These are phyloP conservation scores for Vigna angularis DNA, from an alignment of 306 rosid genomes.

Conservation along the genomic window DNA sequence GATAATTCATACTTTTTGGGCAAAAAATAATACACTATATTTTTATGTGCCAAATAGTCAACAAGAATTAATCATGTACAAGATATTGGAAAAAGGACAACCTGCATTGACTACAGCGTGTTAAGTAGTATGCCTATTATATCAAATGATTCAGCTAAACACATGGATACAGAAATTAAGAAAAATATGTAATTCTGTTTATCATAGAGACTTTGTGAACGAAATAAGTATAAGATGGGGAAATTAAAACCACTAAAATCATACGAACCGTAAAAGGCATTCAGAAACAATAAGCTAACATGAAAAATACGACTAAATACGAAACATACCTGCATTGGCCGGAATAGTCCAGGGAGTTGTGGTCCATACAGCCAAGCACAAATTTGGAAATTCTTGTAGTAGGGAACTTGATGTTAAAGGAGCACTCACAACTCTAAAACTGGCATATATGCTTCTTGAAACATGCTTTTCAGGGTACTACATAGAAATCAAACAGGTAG, in stretches of 20 bases:
- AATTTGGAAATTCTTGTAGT: slow-evolving; percentile 76
- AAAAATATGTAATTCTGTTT: slow-evolving; percentile 30
- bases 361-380: slow-evolving; percentile 94
- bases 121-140: slow-evolving; percentile 32
- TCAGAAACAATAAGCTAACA: slow-evolving; percentile 22
- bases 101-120: neutral
- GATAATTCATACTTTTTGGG: no score
- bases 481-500: slow-evolving; percentile 45
- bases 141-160: slow-evolving; percentile 25
- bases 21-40: slow-evolving; percentile 14
- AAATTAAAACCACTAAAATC: slow-evolving; percentile 21
- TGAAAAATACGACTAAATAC: slow-evolving; percentile 43
- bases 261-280: slow-evolving; percentile 20
- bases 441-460: slow-evolving; percentile 88
- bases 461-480: slow-evolving; percentile 96
- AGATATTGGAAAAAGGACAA: slow-evolving; percentile 15
- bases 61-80: slow-evolving; percentile 4
- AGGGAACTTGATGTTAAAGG: slow-evolving; percentile 56
- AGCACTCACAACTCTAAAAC: slow-evolving; percentile 75
- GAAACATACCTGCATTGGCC: slow-evolving; percentile 91
- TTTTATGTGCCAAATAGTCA: neutral
- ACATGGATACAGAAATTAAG: slow-evolving; percentile 34
- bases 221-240: neutral
- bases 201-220: slow-evolving; percentile 18
- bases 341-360: slow-evolving; percentile 99